Base-by-base conservation (phyloP, 139 green algal genomes). In the Volvox africanus region DNA sequence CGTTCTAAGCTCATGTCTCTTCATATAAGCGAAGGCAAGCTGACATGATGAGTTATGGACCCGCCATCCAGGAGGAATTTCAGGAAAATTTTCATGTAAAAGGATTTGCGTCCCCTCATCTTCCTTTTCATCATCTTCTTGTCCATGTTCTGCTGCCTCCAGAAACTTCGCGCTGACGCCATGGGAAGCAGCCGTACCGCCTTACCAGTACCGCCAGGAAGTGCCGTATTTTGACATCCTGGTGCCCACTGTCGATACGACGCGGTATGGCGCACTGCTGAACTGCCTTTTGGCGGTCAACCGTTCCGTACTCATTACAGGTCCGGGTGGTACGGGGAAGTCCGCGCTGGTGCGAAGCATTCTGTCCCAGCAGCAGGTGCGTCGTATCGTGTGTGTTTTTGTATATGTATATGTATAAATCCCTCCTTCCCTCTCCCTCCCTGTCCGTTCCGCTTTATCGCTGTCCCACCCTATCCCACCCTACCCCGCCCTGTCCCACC, bases 171-270 rank as follows among this genome's bases (percentile, higher is more conserved):
- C 32, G 17, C 68, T 94, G 1, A n/a, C 12, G 0, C 80, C 44
- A 3, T 98, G 96, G 96, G 91, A 94, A 19, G 88, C 95, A 2
- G 62, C 93, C 13, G 91, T 98, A 22, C 93, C 94, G 0, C 35
- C 88, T 16, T 98, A 97, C 89, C 86, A 92, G 26, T 98, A 97
- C 92, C 84, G 92, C 77, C 86, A 93, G 19, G 87, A 77, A 1
- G 20, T 94, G 86, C 95, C 95, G 20, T 98, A 95, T 94, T 97
- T 96, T 61, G 76, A 96, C 80, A 91, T 99, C 32, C 82, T 97
- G 61, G 97, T 99, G 22, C 97, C 96, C 21, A 98, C 96, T 16
- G 77, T 96, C 0, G 97, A 99, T 93, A 98, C 96, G 61, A 94
- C 92, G 14, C 92, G 95, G 26, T 94, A 92, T 68, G 90, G 88